Evolutionary conservation across 1,139 yeast species (phyloP).

Genomic region (Nematodospora anomalae): DNA sequence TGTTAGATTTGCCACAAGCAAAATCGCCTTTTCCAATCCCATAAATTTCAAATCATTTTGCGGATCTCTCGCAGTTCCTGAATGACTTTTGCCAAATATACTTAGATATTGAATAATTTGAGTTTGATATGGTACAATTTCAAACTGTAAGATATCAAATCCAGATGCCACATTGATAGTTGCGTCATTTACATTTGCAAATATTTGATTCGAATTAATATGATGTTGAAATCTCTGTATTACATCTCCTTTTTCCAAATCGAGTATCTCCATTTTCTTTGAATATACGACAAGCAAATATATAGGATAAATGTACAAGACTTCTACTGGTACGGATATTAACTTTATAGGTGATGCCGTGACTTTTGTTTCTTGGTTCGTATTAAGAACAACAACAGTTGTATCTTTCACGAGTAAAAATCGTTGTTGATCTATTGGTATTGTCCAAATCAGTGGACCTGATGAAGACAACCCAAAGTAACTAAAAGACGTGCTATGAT

Average conservation of each 20-base stretch:
- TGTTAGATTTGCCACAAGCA: conserved; percentile 29
- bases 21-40: conserved; percentile 40
- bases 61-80: conserved; percentile 26
- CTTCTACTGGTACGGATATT: conserved; percentile 30
- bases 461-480: conserved; percentile 29
- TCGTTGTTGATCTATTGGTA: conserved; percentile 18
- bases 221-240: conserved; percentile 43
- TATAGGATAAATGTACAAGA: conserved; percentile 42
- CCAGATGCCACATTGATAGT: conserved; percentile 29
- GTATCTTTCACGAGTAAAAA: conserved; percentile 31
- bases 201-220: conserved; percentile 26
- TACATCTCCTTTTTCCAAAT: conserved; percentile 41
- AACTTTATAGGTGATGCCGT: conserved; percentile 27
- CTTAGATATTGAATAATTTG: conserved; percentile 44
- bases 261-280: conserved; percentile 47
- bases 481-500: conserved; percentile 25
- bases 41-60: conserved; percentile 30
- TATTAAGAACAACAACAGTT: conserved; percentile 21
- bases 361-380: conserved; percentile 15
- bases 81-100: conserved; percentile 22
- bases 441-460: conserved; percentile 25
- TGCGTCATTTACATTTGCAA: conserved; percentile 14
- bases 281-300: conserved; percentile 44
- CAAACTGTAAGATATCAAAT: conserved; percentile 31
- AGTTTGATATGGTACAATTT: conserved; percentile 31